Base-by-base conservation (phyloP, 139 green algal species). In the Chlamydomonas schloesseri region DNA sequence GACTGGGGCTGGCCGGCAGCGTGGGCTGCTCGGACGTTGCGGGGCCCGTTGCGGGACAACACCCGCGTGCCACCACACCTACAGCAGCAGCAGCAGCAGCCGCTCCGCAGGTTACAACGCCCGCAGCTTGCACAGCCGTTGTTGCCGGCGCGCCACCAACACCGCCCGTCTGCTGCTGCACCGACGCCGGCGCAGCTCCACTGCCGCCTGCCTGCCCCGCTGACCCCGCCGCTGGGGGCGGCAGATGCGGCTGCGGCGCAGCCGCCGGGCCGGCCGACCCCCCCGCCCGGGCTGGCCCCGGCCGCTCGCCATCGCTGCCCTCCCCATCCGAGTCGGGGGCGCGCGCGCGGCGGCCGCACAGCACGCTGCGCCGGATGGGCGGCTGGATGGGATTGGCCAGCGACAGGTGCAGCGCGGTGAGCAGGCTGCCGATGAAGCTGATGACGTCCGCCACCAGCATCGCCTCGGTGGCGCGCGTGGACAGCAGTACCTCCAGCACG, bases 401-500 rank as follows among this genome's bases (percentile, higher is more conserved):
- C 24, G 87, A 90, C 50, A 93, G 84, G 68, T 90, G 60, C 36
- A 93, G 64, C 31, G 81, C 24, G 11, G 84, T 62, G 23, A 93
- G 84, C 24, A 70, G 69, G 34, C 57, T 72, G 71, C 84, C 78
- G 34, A 88, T 74, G 71, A 91, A 88, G 58, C 65, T 85, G 31
- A 93, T 88, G 42, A 93, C 87, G 68, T 93, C 89, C 0, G 90
- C 88, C 4, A 90, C 85, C 73, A 90, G 71, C 73, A 91, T 90
- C 10, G 84, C 74, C 58, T 93, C 81, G 11, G 88, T 84, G 28
- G 88, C 84, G 23, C 67, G 68, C 2, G 71, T 33, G 11, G 88
- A 86, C n/a, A 93, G 67, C 24, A 93, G 77, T 36, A 87, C 90
- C 85, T 93, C 90, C 64, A 93, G 77, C 20, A 93, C 90, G 50